Evolutionary conservation across 106 monocot genomes (phyloP), one percentile per base, ranked within the genome.

Genomic region (Gastrodia elata): DNA sequence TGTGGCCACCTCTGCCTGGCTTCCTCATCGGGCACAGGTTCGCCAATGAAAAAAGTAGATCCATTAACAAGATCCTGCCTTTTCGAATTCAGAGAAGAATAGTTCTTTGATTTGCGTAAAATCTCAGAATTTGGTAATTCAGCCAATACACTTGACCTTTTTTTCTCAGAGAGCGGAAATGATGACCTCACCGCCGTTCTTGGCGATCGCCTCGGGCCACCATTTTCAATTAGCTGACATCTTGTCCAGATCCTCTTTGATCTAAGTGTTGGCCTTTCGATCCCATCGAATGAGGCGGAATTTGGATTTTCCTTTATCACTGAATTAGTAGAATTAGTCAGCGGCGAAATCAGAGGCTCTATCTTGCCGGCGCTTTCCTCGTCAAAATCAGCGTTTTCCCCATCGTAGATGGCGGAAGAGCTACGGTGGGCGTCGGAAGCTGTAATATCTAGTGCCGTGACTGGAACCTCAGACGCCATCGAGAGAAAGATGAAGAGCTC

Each of bases 1-100:
- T 91, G 85, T 20, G 94, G 88, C 94, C 94, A 94, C 64, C 65
- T 84, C 22, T 24, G 11, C 70, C 80, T 86, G 7, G 94, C 94
- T 69, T 86, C 90, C 25, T 88, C 83, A 16, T 82, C 94, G 1
- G 86, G 86, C 64, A 94, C 79, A 68, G 90, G 81, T 2, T 86
- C 84, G 28, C 94, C 94, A 32, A 91, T 72, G 77, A 94, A 90
- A 78, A 76, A 84, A 39, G 77, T 68, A 0, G 20, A 70, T 26
- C 64, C 80, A 64, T 81, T 77, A 25, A 75, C 35, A 27, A 6
- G 9, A 14, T 77, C 64, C 16, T 8, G 46, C 8, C 36, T 28
- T 48, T 49, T 44, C 26, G 13, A 41, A 39, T 11, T 69, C 33
- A 25, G 48, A 24, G 20, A 16, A 10, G 5, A 40, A 34, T 24